A percentile compares a stretch with the other conserved stretches of the same genome.
Conservation (phyloP, 1,284 basidiomycete genomes). For the Irpex sp. region DNA sequence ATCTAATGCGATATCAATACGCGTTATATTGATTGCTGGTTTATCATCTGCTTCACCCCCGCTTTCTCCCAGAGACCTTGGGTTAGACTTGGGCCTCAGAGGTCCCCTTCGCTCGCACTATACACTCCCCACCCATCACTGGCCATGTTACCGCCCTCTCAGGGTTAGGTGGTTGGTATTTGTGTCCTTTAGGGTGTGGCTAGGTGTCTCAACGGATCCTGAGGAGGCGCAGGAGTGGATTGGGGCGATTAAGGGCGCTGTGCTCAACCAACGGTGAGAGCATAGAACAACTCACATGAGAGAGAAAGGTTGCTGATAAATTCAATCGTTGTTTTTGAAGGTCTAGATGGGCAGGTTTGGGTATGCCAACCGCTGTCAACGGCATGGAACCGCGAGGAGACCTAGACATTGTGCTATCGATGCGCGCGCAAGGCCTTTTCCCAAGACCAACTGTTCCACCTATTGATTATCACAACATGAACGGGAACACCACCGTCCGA, state of each 20-base stretch:
- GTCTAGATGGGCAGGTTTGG: slow-evolving; percentile 62
- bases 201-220: slow-evolving; percentile 27
- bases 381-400: slow-evolving; percentile 63
- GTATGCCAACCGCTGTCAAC: slow-evolving; percentile 36
- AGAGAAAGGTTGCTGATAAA: too few species aligned
- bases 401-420: slow-evolving; percentile 76
- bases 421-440: slow-evolving; percentile 52
- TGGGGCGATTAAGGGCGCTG: slow-evolving; percentile 60
- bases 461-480: background rate
- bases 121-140: too few species aligned
- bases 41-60: too few species aligned
- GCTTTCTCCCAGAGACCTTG: too few species aligned
- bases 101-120: too few species aligned
- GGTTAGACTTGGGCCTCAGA: too few species aligned
- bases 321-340: slow-evolving; percentile 28
- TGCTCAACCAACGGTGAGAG: slow-evolving; percentile 61
- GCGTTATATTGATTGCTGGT: too few species aligned
- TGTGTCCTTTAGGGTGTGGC: too few species aligned
- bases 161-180: too few species aligned
- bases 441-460: slow-evolving; percentile 6
- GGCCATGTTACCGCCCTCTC: too few species aligned
- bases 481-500: background rate
- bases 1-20: too few species aligned
- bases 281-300: too few species aligned
- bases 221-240: slow-evolving; percentile 69